Evolutionary conservation across 1,284 basidiomycete genomes (phyloP), one percentile per base, ranked within the genome.

Genomic region (Boletellus sp.): DNA sequence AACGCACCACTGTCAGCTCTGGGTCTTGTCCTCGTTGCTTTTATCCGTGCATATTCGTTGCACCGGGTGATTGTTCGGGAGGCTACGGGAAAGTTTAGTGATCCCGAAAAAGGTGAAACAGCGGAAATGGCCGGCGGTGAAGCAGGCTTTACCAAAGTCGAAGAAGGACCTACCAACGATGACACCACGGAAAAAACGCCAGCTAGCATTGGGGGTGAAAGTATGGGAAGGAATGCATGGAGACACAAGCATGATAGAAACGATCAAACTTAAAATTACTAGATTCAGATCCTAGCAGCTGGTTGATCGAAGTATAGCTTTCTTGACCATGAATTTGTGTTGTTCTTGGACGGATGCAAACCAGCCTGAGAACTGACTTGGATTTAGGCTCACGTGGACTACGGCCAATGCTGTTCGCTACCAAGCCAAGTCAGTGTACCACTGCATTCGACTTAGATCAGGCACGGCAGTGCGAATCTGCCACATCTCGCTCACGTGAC

Each of bases 31-130:
- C 70, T 86, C 60, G 61, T 70, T 10, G 56, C 85, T 13, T 80
- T 83, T 58, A 54, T 87, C 19, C 72, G 77, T 33, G 66, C 64
- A n/a, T 88, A 88, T 62, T 74, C 80, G 11, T 69, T 88, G 13
- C 69, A 80, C 50, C 75, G 80, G 22, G 69, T 64, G 7, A 64
- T 78, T 23, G 68, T 84, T 32, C 73, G 69, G 19, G 63, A 66
- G n/a, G 72, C 66, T 26, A 57, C 57, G n/a, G 58, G 57, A 26
- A 59, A 58, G 27, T 36, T 22, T 17, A 36, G 10, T 27, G 58
- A 61, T 42, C 10, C 48, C 16, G 63, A 61, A 30, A 50, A 46
- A 2, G 54, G 38, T 7, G 36, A 16, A n/a, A 21, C 4, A 1
- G 21, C 21, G 38, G n/a, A 40, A 17, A 35, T 11, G 20, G 19